phyloP scores from a whole-genome alignment of 73 alveolate species.

The Urostyla sp. region DNA sequence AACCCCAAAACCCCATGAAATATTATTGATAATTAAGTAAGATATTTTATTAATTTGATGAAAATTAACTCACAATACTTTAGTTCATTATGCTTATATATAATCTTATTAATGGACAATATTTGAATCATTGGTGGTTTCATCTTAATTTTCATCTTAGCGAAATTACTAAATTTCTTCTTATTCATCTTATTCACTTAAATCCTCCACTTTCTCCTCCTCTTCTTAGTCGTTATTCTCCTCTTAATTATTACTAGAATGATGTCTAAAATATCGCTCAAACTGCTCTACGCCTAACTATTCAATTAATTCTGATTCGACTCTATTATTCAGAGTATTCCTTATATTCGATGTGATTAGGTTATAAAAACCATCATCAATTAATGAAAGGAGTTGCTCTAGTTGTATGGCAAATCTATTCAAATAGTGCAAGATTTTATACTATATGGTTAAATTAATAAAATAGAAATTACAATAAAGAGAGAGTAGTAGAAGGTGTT shows the following conservation, averaged over 20 bases:
- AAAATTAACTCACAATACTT: too few relatives aligned
- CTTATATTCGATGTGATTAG: conserved; percentile 31
- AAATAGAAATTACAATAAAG: background rate
- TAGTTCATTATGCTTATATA: too few relatives aligned
- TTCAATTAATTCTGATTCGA: background rate
- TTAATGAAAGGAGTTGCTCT: background rate
- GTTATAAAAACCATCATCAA: conserved; percentile 27
- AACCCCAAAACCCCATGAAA: too few relatives aligned
- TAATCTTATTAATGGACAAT: too few relatives aligned
- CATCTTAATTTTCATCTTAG: too few relatives aligned
- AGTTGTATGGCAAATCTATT: conserved; percentile 19
- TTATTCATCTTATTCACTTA: background rate
- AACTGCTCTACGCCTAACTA: too few relatives aligned
- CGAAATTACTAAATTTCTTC: background rate
- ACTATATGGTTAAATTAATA: background rate
- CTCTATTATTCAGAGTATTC: conserved; percentile 17
- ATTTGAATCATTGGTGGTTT: too few relatives aligned
- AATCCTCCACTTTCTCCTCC: background rate
- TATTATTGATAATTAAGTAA: too few relatives aligned
- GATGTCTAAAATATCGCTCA: too few relatives aligned
- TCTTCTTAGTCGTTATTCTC: background rate
- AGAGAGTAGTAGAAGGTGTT: background rate
- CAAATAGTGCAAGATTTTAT: background rate
- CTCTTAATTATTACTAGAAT: background rate
- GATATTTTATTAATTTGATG: too few relatives aligned